These are phyloP conservation scores for Syncephalastrum sp. DNA, from an alignment of 371 early-diverging fungal genomes.

Conservation along the genomic window DNA sequence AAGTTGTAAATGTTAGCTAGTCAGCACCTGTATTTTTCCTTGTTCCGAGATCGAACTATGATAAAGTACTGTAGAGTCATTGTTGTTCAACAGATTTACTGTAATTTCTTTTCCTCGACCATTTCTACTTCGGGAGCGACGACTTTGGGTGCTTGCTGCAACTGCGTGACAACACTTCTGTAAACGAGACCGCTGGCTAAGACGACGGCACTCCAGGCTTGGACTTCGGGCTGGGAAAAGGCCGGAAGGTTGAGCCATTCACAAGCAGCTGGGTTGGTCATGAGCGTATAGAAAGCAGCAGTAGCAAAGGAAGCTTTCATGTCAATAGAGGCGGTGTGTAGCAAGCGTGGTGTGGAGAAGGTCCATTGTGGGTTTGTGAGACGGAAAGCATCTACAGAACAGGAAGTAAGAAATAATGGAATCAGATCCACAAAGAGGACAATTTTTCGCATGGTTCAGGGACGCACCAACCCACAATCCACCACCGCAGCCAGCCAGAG, in stretches of 20 bases:
- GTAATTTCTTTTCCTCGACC: conserved; percentile 17
- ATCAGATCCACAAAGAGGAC: neutral
- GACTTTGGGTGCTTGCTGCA: conserved; percentile 14
- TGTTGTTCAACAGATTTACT: neutral
- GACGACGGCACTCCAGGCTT: conserved; percentile 42
- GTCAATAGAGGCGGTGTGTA: conserved; percentile 33
- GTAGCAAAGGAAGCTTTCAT: conserved; percentile 39
- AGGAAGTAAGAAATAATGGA: neutral
- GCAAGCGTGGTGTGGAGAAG: conserved; percentile 41
- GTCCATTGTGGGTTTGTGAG: conserved; percentile 41
- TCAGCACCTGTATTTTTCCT: too few species aligned
- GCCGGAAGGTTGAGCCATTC: conserved; percentile 23
- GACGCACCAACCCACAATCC: conserved; percentile 51
- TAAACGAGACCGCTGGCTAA: conserved; percentile 31
- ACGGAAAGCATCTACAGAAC: conserved; percentile 42
- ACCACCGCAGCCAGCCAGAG: conserved; percentile 56
- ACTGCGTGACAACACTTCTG: conserved; percentile 19
- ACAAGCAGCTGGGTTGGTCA: conserved; percentile 24
- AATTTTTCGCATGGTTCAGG: neutral
- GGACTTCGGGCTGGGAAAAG: conserved; percentile 23
- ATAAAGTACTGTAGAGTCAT: neutral
- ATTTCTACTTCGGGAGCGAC: neutral
- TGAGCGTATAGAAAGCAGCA: conserved; percentile 35
- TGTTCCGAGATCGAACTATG: neutral
- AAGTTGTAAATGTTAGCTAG: too few species aligned